phyloP scores from a whole-genome alignment of 2,329 filamentous ascomycete species.

The Curvularia verruculosa region DNA sequence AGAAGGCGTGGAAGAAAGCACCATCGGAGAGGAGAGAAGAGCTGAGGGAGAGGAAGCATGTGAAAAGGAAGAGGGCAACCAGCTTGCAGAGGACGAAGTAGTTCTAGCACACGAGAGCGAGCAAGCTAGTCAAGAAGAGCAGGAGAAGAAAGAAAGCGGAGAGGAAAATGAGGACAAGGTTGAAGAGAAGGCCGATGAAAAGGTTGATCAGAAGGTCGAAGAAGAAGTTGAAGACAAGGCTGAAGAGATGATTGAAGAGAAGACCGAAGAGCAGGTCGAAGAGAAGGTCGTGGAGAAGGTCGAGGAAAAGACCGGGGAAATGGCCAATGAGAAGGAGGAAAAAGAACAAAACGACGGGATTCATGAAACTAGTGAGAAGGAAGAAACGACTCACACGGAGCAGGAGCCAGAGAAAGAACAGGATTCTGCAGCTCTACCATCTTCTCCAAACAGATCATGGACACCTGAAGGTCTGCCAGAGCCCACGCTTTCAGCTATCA shows the following conservation, averaged over 20 bases:
- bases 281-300: background rate
- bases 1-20: background rate
- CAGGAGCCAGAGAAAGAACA: conserved; percentile 3
- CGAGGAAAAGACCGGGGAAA: background rate
- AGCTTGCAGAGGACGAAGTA: background rate
- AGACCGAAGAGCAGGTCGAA: background rate
- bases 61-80: background rate
- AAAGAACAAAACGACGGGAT: conserved; percentile 1
- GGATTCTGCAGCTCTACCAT: conserved; percentile 3
- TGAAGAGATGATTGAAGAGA: background rate
- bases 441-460: conserved; percentile 5
- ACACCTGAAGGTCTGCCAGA: conserved; percentile 9
- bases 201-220: background rate
- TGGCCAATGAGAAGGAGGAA: background rate
- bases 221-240: background rate
- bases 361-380: background rate
- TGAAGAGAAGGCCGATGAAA: background rate
- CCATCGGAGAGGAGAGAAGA: background rate
- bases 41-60: background rate
- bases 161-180: background rate
- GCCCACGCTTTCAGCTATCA: background rate
- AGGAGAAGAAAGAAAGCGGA: background rate
- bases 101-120: background rate
- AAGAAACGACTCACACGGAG: background rate
- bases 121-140: background rate